A percentile compares a stretch with the other conserved stretches of the same genome.
phyloP scores from a whole-genome alignment of 331 rosid species.

The Stylosanthes scabra region DNA sequence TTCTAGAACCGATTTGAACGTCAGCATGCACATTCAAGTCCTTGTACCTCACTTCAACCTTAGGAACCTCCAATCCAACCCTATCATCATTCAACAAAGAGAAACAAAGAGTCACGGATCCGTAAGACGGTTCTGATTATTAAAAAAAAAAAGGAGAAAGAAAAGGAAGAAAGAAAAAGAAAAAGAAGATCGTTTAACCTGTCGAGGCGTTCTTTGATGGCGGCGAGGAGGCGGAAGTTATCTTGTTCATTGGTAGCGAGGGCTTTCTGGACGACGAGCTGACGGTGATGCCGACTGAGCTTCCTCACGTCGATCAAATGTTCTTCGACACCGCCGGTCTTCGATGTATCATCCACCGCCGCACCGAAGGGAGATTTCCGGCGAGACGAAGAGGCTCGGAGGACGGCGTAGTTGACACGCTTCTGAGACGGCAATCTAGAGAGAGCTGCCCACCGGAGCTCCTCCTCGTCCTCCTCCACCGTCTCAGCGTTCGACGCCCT shows the following conservation, averaged over 20 bases:
- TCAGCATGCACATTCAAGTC: constrained; percentile 64
- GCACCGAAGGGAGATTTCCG: neutral
- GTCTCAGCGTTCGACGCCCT: constrained; percentile 73
- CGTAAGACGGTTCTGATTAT: neutral
- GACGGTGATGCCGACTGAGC: constrained; percentile 57
- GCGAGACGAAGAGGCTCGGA: constrained; percentile 36
- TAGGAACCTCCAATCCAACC: constrained; percentile 74
- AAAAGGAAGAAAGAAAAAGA: too few species aligned
- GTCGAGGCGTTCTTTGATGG: constrained; percentile 74
- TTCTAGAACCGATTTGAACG: constrained; percentile 74
- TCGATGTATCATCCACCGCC: neutral
- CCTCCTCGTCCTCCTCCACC: constrained; percentile 67
- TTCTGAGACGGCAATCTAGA: constrained; percentile 64
- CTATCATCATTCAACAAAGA: constrained; percentile 30
- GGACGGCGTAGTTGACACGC: constrained; percentile 58
- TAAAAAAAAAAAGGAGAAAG: too few species aligned
- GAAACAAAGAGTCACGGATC: neutral
- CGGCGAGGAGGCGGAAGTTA: constrained; percentile 64
- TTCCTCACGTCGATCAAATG: constrained; percentile 67
- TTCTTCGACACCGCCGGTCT: constrained; percentile 18
- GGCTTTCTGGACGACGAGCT: constrained; percentile 71
- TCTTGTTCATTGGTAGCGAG: constrained; percentile 85
- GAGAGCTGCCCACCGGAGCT: constrained; percentile 83
- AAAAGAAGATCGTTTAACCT: constrained; percentile 41
- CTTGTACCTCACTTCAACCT: constrained; percentile 66